Conservation (phyloP, 148 eudicot species). For the Selenicereus undatus region DNA sequence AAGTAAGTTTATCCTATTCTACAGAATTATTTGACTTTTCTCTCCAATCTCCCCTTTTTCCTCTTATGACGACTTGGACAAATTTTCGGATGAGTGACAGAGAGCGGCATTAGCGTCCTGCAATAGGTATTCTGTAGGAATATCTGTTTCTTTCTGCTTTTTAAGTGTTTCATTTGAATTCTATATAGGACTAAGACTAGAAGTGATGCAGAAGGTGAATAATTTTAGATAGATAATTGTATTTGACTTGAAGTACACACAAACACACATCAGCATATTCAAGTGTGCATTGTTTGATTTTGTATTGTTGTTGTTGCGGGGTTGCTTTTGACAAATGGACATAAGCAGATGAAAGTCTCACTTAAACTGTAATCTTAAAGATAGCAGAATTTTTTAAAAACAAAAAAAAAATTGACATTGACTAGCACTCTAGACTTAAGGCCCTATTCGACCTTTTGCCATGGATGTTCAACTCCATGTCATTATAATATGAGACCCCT, state of each 20-base stretch:
- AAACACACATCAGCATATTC: background rate
- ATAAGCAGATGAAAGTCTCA: too few species aligned
- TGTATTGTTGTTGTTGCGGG: background rate
- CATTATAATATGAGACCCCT: too few species aligned
- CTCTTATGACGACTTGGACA: background rate
- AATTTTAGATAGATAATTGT: too few species aligned
- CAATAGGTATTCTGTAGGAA: background rate
- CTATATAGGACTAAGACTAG: background rate
- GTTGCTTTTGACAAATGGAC: background rate
- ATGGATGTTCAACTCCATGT: too few species aligned
- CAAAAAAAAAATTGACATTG: too few species aligned
- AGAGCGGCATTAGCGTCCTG: background rate
- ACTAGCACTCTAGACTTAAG: too few species aligned
- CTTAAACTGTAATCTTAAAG: too few species aligned
- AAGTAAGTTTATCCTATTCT: constrained; percentile 48
- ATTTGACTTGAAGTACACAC: background rate
- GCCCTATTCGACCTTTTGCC: too few species aligned
- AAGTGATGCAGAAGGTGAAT: too few species aligned
- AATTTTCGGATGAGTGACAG: background rate
- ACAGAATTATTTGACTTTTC: background rate
- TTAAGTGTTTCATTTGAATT: background rate
- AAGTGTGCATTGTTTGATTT: background rate
- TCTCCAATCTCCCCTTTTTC: background rate
- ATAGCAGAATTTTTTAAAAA: too few species aligned
- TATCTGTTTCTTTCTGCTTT: background rate